phyloP scores from a whole-genome alignment of 305 asterid species.

The Rubia peregrina region DNA sequence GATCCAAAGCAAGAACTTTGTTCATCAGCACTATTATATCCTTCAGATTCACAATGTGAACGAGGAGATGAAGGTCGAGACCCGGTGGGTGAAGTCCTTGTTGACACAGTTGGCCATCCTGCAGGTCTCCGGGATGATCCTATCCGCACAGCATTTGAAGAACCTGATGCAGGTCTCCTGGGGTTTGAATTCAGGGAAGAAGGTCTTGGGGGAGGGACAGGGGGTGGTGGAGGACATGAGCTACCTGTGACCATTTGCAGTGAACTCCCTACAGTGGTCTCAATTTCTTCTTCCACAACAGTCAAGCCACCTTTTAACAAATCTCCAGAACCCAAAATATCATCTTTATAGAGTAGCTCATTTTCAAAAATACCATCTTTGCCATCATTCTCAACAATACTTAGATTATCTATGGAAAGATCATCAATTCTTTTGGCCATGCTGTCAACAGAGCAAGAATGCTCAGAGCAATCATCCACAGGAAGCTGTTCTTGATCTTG shows the following conservation, averaged over 20 bases:
- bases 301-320: slow-evolving; percentile 37
- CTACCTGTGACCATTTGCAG: slow-evolving; percentile 42
- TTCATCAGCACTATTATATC: slow-evolving; percentile 97
- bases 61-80: slow-evolving; percentile 97
- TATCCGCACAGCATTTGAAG: slow-evolving; percentile 42
- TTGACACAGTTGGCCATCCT: slow-evolving; percentile 59
- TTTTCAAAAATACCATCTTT: slow-evolving; percentile 31
- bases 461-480: slow-evolving; percentile 43
- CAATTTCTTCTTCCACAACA: slow-evolving; percentile 48
- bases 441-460: slow-evolving; percentile 27
- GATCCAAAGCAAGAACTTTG: slow-evolving; percentile 61
- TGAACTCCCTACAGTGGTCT: slow-evolving; percentile 43
- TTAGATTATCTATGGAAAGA: slow-evolving; percentile 30
- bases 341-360: slow-evolving; percentile 36
- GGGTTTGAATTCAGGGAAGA: slow-evolving; percentile 38
- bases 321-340: slow-evolving; percentile 37
- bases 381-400: slow-evolving; percentile 29
- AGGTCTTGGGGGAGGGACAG: slow-evolving; percentile 90
- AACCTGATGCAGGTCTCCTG: slow-evolving; percentile 43
- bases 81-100: slow-evolving; percentile 77
- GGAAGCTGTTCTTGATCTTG: slow-evolving; percentile 48
- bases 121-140: slow-evolving; percentile 69
- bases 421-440: slow-evolving; percentile 40
- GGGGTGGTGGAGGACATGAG: slow-evolving; percentile 94
- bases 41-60: slow-evolving; percentile 87